phyloP scores from a whole-genome alignment of 345 rosid species.

The Aquilaria yunnanensis region DNA sequence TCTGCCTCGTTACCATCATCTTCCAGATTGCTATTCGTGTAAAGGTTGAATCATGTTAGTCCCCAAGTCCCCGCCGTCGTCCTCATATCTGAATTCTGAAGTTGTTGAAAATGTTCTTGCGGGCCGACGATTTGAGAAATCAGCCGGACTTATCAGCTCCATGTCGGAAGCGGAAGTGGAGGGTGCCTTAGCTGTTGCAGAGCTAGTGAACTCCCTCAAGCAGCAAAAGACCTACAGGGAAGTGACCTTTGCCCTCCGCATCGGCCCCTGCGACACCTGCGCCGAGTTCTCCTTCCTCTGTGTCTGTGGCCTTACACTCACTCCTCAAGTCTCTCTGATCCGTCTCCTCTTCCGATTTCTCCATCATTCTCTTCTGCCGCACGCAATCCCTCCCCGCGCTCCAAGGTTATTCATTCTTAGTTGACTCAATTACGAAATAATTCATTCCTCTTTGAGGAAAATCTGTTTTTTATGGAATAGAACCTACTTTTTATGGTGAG shows the following conservation, averaged over 20 bases:
- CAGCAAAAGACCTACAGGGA: constrained; percentile 69
- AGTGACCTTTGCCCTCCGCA: constrained; percentile 83
- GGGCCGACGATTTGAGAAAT: constrained; percentile 44
- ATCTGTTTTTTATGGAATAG: too few relatives aligned
- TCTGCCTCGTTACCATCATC: too few relatives aligned
- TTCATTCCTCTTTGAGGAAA: background rate
- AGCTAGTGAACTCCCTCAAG: constrained; percentile 58
- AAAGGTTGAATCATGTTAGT: too few relatives aligned
- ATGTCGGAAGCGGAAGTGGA: constrained; percentile 9
- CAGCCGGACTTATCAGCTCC: constrained; percentile 7
- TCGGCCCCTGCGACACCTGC: constrained; percentile 74
- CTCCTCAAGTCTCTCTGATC: constrained; percentile 81
- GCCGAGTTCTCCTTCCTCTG: constrained; percentile 97
- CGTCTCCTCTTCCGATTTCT: constrained; percentile 64
- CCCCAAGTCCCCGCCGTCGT: too few relatives aligned
- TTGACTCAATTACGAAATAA: too few relatives aligned
- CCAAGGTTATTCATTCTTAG: constrained; percentile 38
- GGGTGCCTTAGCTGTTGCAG: constrained; percentile 40
- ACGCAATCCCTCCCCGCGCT: constrained; percentile 75
- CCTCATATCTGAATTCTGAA: too few relatives aligned
- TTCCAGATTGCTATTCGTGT: too few relatives aligned
- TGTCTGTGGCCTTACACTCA: constrained; percentile 68
- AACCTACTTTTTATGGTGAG: background rate
- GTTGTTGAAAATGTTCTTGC: constrained; percentile 43
- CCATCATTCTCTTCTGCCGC: constrained; percentile 60